Evolutionary conservation across 768 basidiomycete species (phyloP).

Genomic region (Kondoa subrosea): DNA sequence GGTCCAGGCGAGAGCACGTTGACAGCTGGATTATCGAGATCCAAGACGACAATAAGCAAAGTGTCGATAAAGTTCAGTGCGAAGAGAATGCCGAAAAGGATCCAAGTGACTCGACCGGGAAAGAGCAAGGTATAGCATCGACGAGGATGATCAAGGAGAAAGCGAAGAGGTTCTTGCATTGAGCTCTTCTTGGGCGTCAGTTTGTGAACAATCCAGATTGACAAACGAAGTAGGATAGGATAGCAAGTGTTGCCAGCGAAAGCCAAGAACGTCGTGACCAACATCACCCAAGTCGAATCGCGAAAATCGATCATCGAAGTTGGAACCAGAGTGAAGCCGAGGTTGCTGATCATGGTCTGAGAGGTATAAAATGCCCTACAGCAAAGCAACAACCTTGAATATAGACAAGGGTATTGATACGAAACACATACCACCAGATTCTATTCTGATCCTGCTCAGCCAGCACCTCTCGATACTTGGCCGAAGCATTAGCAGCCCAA

Average conservation of each 20-base stretch:
- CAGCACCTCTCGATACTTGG: neutral
- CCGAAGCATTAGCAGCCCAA: neutral
- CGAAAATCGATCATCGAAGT: neutral
- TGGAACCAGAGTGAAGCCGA: neutral
- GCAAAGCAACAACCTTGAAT: neutral
- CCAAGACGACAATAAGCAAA: neutral
- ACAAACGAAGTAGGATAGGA: neutral
- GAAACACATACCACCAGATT: neutral
- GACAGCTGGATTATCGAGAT: neutral
- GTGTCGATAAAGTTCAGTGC: neutral
- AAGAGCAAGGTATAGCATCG: neutral
- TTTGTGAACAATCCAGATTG: neutral
- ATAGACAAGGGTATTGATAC: neutral
- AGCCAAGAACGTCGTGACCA: neutral
- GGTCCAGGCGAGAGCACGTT: neutral
- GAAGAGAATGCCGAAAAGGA: neutral
- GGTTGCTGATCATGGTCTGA: neutral
- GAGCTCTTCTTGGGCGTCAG: neutral
- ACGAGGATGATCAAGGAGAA: neutral
- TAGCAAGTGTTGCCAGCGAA: neutral
- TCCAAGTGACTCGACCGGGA: neutral
- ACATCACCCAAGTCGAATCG: neutral
- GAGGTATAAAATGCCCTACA: neutral
- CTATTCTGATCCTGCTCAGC: neutral
- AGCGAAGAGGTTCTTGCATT: neutral